A percentile compares a stretch with the other conserved stretches of the same genome.
Evolutionary conservation across 345 rosid species (phyloP).

Genomic region (Pseudoturritis turrita): DNA sequence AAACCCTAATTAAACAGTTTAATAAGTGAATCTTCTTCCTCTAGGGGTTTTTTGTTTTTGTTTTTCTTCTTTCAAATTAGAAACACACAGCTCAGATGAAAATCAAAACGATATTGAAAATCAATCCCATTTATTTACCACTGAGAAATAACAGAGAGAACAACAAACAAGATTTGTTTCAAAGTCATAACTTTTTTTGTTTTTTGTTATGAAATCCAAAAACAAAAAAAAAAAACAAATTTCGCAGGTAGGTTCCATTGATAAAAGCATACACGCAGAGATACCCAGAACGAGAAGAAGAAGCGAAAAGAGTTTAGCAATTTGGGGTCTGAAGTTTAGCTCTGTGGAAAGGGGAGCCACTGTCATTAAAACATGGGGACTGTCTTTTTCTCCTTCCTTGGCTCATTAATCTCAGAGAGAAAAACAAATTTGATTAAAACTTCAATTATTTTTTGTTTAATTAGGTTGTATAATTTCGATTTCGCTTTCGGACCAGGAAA

Average conservation of each 20-base stretch:
- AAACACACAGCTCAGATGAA: slow-evolving; percentile 12
- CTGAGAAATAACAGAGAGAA: not conserved
- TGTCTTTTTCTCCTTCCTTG: slow-evolving; percentile 17
- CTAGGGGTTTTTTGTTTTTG: not conserved
- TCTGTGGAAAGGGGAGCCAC: slow-evolving; percentile 34
- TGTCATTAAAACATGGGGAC: slow-evolving; percentile 32
- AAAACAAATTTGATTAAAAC: not conserved
- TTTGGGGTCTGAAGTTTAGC: not conserved
- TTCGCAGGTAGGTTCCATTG: not conserved
- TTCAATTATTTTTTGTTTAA: not conserved
- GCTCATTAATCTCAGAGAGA: not conserved
- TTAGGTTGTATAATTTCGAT: too few relatives aligned
- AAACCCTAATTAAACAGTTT: not conserved
- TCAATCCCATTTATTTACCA: not conserved
- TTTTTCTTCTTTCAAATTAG: too few relatives aligned
- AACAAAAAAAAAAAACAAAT: not conserved
- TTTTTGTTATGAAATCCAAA: too few relatives aligned
- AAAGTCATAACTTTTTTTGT: too few relatives aligned
- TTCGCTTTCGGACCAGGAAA: too few relatives aligned
- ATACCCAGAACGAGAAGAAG: slow-evolving; percentile 9
- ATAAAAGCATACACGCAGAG: slow-evolving; percentile 19
- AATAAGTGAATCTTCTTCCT: not conserved
- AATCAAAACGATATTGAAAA: not conserved
- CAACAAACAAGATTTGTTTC: not conserved
- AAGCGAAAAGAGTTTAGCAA: slow-evolving; percentile 18